phyloP scores from a whole-genome alignment of 179 eudicot genomes.

The Silene coronaria region DNA sequence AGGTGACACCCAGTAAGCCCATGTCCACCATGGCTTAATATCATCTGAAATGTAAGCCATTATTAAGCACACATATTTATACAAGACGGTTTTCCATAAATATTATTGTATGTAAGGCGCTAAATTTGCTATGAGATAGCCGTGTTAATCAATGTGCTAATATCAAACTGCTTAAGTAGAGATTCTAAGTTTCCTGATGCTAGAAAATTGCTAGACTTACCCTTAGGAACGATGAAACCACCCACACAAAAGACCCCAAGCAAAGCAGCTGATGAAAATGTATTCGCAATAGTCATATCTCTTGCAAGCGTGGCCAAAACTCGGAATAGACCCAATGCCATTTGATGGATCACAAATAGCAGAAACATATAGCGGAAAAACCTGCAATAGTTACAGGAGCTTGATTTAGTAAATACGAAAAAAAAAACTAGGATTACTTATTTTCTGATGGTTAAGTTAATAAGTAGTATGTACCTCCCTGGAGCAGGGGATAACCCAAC shows the following conservation, averaged over 20 bases:
- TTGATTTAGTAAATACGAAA: neutral
- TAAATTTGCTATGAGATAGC: too few relatives aligned
- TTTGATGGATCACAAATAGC: conserved; percentile 74
- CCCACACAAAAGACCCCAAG: conserved; percentile 63
- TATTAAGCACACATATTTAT: neutral
- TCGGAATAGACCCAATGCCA: conserved; percentile 88
- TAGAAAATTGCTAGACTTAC: conserved; percentile 23
- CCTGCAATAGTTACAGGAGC: conserved; percentile 32
- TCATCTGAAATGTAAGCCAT: conserved; percentile 43
- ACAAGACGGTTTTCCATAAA: neutral
- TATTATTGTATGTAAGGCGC: too few relatives aligned
- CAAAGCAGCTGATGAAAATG: conserved; percentile 56
- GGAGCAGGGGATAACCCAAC: conserved; percentile 75
- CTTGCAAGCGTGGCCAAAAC: conserved; percentile 69
- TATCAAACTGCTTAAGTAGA: neutral
- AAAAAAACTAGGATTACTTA: neutral
- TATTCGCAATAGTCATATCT: conserved; percentile 76
- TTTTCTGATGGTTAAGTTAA: neutral
- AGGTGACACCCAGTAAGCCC: conserved; percentile 95
- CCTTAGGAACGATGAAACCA: conserved; percentile 77
- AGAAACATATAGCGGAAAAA: conserved; percentile 68
- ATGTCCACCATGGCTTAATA: conserved; percentile 90
- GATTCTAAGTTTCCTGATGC: neutral
- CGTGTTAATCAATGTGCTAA: neutral
- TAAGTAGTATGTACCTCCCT: conserved; percentile 44